These are phyloP conservation scores for Fonsecaea monophora DNA, from an alignment of 2,329 filamentous ascomycete genomes.

Conservation along the genomic window DNA sequence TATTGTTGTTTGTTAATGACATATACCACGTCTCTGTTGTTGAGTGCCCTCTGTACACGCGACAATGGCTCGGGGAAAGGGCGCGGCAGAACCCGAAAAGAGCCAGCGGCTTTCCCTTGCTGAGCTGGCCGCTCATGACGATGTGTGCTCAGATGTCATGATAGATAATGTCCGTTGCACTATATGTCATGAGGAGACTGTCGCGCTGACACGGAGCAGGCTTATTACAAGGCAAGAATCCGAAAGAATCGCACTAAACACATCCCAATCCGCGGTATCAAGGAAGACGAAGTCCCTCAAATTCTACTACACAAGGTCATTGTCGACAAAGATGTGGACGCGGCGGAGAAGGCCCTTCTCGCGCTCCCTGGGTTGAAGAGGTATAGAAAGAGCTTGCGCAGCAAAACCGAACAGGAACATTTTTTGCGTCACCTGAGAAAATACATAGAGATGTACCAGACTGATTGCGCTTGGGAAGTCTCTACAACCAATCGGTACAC, in stretches of 20 bases:
- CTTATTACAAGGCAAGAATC: slow-evolving; percentile 95
- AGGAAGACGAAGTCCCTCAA: slow-evolving; percentile 66
- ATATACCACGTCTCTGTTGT: slow-evolving; percentile 3
- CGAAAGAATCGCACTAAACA: slow-evolving; percentile 92
- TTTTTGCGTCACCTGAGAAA: slow-evolving; percentile 85
- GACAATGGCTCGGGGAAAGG: slow-evolving; percentile 37
- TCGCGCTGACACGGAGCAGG: slow-evolving; percentile 58
- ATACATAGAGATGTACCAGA: slow-evolving; percentile 90
- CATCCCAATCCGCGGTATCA: slow-evolving; percentile 79
- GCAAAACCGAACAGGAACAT: slow-evolving; percentile 81
- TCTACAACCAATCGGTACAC: slow-evolving; percentile 94
- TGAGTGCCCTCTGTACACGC: slow-evolving; percentile 16
- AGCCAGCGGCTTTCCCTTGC: slow-evolving; percentile 79
- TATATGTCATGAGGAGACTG: slow-evolving; percentile 24
- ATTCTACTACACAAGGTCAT: slow-evolving; percentile 72
- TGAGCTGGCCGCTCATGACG: slow-evolving; percentile 91
- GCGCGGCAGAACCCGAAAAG: slow-evolving; percentile 33
- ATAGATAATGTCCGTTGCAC: slow-evolving; percentile 81
- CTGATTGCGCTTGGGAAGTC: slow-evolving; percentile 94
- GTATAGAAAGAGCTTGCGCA: slow-evolving; percentile 71
- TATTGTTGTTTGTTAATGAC: background rate
- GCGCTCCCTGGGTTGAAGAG: slow-evolving; percentile 74
- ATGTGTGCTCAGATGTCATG: slow-evolving; percentile 91
- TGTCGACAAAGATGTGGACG: slow-evolving; percentile 72
- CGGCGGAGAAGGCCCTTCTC: slow-evolving; percentile 75